phyloP scores from a whole-genome alignment of 2,329 filamentous ascomycete species.

The Leptographium radiaticola region DNA sequence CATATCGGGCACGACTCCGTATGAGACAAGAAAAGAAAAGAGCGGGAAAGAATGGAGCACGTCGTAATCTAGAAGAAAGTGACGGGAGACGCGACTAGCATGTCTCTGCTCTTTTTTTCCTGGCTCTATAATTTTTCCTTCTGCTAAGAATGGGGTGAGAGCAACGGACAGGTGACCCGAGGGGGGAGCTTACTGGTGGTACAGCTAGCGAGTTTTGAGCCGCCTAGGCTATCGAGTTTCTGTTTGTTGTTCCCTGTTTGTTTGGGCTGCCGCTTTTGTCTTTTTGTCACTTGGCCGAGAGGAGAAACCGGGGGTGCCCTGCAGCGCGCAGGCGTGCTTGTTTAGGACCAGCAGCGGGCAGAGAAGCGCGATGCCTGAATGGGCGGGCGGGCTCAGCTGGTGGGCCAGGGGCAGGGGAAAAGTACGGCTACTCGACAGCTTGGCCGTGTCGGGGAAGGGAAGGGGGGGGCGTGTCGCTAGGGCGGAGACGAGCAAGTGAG shows the following conservation, averaged over 20 bases:
- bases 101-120: neutral
- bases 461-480: neutral
- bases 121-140: neutral
- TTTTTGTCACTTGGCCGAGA: neutral
- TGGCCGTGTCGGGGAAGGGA: neutral
- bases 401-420: neutral
- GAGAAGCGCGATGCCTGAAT: slow-evolving; percentile 7
- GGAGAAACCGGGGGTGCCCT: neutral
- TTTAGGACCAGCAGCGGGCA: slow-evolving; percentile 8
- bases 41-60: slow-evolving; percentile 2
- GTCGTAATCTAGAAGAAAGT: slow-evolving; percentile 1
- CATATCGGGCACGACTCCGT: neutral
- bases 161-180: neutral
- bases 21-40: neutral
- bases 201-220: neutral
- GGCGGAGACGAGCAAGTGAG: neutral
- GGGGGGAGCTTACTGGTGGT: neutral
- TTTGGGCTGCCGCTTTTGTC: neutral
- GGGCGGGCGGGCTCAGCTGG: slow-evolving; percentile 5
- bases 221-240: neutral
- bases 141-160: neutral
- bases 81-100: neutral
- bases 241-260: neutral
- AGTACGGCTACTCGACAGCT: neutral
- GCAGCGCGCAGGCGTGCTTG: slow-evolving; percentile 1